Evolutionary conservation across 306 rosid species (phyloP), one percentile per base, ranked within the genome.

Genomic region (Malus fusca): DNA sequence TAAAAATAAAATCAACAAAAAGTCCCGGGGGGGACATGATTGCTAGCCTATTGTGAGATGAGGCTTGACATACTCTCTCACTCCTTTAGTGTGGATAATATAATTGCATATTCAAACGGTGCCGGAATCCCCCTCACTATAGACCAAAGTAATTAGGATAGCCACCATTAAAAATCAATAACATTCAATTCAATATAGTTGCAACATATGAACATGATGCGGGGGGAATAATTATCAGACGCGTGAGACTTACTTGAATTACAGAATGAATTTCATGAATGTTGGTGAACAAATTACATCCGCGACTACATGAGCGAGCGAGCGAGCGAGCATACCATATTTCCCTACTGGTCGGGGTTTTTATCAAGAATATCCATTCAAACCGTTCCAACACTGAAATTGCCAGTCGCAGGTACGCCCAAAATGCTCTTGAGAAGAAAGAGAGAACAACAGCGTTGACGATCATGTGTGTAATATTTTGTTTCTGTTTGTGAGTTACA

Each of bases 211-310:
- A 58, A 46, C 14, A 46, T n/a, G 61, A 19, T 21, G 25, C 10
- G 80, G 81, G 69, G 22, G 40, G 64, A 80, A 58, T n/a, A 58
- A 72, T 33, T 31, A 33, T 35, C 22, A 58, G 35, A 75, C 19
- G 14, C 18, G 65, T 40, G 75, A 82, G 75, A 75, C 71, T 79
- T 75, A 70, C 71, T 79, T 75, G 67, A 62, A 69, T 40, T 74
- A 80, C 88, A 78, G 25, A 84, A 73, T 75, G 69, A 82, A 73
- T 85, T 80, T 75, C 86, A 80, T 83, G 87, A 84, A 82, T 77
- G 84, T 77, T 67, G 91, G 73, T 46, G 63, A 86, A 83, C 78
- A 88, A 85, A 85, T 85, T 75, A 79, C 83, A 81, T 80, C 67
- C 76, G 66, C 83, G 73, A 82, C 72, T 79, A 78, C 86, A 91